These are phyloP conservation scores for Cubamyces sp. DNA, from an alignment of 768 basidiomycete species.

Conservation along the genomic window DNA sequence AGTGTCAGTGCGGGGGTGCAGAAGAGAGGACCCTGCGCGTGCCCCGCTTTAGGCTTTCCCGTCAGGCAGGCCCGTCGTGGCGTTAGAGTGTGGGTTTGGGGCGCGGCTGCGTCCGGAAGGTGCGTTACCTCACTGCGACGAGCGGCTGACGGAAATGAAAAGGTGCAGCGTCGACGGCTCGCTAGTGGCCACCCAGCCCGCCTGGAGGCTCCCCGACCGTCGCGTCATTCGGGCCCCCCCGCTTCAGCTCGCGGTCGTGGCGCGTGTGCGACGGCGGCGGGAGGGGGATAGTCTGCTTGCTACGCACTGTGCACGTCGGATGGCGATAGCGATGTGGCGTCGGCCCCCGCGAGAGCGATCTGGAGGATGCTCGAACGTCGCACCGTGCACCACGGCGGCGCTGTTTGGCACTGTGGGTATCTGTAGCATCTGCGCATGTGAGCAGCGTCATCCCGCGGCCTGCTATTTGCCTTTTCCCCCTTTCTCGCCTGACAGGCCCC, in stretches of 20 bases:
- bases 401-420: slow-evolving; percentile 24
- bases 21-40: not conserved
- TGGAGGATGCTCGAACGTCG: slow-evolving; percentile 1
- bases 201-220: not conserved
- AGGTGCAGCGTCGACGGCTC: not conserved
- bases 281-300: too few species aligned
- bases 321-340: not conserved
- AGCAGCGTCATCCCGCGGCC: slow-evolving; percentile 8
- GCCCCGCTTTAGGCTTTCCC: not conserved
- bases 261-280: not conserved
- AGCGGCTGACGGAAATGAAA: slow-evolving; percentile 19
- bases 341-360: slow-evolving; percentile 2
- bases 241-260: too few species aligned
- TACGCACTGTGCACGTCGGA: not conserved
- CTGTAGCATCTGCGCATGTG: slow-evolving; percentile 14
- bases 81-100: slow-evolving; percentile 18
- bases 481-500: not conserved
- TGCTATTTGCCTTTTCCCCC: not conserved
- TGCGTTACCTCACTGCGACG: slow-evolving; percentile 10
- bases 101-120: not conserved
- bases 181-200: not conserved
- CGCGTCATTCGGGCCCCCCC: too few species aligned
- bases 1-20: too few species aligned
- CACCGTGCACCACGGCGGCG: slow-evolving; percentile 1
- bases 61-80: slow-evolving; percentile 20